Evolutionary conservation across 1,284 basidiomycete species (phyloP).

Genomic region (Ceratobasidium sp.): DNA sequence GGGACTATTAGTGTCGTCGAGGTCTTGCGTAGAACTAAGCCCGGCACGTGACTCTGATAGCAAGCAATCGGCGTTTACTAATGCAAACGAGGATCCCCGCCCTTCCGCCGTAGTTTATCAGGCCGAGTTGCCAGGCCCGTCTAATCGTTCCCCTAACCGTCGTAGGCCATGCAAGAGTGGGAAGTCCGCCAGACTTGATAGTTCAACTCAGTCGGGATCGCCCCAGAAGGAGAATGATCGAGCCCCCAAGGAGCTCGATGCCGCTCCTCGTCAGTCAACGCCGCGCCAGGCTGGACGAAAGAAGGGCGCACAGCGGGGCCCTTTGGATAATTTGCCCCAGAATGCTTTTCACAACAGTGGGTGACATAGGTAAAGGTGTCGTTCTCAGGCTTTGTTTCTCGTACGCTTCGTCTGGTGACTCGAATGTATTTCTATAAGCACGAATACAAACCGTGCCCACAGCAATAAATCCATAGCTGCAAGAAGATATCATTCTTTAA

Average conservation of each 20-base stretch:
- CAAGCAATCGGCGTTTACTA: neutral
- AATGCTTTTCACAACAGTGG: neutral
- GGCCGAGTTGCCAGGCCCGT: neutral
- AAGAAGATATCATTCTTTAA: neutral
- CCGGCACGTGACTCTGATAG: too few relatives aligned
- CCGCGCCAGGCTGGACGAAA: slow-evolving; percentile 15
- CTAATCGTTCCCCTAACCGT: slow-evolving; percentile 9
- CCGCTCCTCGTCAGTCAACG: neutral
- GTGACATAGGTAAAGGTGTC: neutral
- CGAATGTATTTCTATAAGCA: slow-evolving; percentile 14
- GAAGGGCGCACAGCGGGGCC: slow-evolving; percentile 12
- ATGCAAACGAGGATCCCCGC: neutral
- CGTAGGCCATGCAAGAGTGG: slow-evolving; percentile 27
- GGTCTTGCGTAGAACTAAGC: neutral
- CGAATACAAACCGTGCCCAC: neutral
- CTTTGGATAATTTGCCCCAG: slow-evolving; percentile 20
- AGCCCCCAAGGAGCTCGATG: neutral
- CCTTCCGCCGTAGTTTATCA: neutral
- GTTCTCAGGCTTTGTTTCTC: neutral
- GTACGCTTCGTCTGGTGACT: slow-evolving; percentile 3
- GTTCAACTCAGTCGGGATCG: slow-evolving; percentile 5
- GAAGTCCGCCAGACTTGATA: neutral
- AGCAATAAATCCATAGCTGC: neutral
- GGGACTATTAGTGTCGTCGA: neutral
- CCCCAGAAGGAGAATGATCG: slow-evolving; percentile 25